Evolutionary conservation across 2,329 filamentous ascomycete species (phyloP), one percentile per base, ranked within the genome.

Genomic region (Capronia epimyces): DNA sequence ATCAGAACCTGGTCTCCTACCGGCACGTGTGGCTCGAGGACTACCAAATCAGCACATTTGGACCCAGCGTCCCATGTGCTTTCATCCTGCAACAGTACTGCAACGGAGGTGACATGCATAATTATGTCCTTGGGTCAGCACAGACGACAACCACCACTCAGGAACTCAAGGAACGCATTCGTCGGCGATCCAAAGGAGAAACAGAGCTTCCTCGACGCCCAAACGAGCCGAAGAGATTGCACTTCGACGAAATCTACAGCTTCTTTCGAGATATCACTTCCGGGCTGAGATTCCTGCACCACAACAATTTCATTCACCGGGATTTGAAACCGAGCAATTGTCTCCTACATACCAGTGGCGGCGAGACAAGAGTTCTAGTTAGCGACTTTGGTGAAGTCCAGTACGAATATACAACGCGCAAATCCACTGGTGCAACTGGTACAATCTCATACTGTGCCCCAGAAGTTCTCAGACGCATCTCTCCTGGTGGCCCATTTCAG

Each of bases 311-410:
- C 67, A 94, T 98, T 22, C 93, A 98, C 65, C 83, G 93, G 49
- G 93, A 98, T 66, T 75, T 98, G 21, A 98, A 98, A 67, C 93
- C 93, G 1, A 93, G 86, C 66, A 98, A 98, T 62, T 98, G 94
- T 63, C 76, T 98, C 2, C 72, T 98, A 1, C 90, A 97, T 64
- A 79, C 79, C 25, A 86, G 84, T 53, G 85, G 83, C 20, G 78
- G 78, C 42, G 83, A 82, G 34, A 73, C 89, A 9, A 80, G 79
- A 46, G 95, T 95, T 41, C 75, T 98, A 13, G 95, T 98, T 50
- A 97, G 91, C 66, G 93, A 98, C 66, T 98, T 98, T 71, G 93
- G 94, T 34, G 93, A 98, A 67, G 91, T 97, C 0, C 94, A 98
- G 66, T 79, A 83, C 1, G 87, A 90, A 59, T 86, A 91, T 63